These are phyloP conservation scores for Sclerotinia trifoliorum DNA, from an alignment of 2,329 filamentous ascomycete species.

Conservation along the genomic window DNA sequence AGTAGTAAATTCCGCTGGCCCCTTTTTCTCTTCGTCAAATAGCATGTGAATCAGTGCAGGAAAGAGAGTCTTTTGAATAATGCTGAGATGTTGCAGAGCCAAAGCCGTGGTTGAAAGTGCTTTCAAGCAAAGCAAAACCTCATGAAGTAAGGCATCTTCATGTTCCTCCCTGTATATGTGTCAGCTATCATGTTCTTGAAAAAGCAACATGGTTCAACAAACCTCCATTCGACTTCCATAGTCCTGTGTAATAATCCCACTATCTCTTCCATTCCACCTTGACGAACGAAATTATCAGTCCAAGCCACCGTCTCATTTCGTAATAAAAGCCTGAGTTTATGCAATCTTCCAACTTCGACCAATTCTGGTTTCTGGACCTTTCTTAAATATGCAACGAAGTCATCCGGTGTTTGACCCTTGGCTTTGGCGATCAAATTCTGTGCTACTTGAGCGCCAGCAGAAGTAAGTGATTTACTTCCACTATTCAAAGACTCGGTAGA, in stretches of 20 bases:
- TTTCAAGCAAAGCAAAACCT: conserved; percentile 89
- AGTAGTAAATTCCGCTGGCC: conserved; percentile 93
- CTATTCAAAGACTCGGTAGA: conserved; percentile 68
- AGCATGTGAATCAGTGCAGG: conserved; percentile 83
- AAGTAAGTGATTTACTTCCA: conserved; percentile 55
- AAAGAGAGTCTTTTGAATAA: conserved; percentile 78
- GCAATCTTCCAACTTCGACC: conserved; percentile 90
- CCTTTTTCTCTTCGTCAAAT: conserved; percentile 97
- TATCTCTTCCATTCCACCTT: conserved; percentile 90
- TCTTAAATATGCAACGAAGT: conserved; percentile 82
- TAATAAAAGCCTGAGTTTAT: conserved; percentile 85
- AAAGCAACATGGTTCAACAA: conserved; percentile 40
- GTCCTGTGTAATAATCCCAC: conserved; percentile 84
- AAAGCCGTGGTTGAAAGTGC: conserved; percentile 88
- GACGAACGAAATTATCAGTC: conserved; percentile 87
- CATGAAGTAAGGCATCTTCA: conserved; percentile 88
- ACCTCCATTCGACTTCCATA: conserved; percentile 96
- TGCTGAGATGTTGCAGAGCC: conserved; percentile 76
- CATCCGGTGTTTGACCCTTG: conserved; percentile 71
- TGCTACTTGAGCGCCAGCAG: conserved; percentile 54
- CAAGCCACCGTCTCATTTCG: conserved; percentile 94
- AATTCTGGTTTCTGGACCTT: conserved; percentile 78
- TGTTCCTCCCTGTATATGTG: conserved; percentile 73
- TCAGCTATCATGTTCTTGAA: conserved; percentile 44
- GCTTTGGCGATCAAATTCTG: conserved; percentile 64